Evolutionary conservation across 768 basidiomycete genomes (phyloP).

Genomic region (Russula sp.): DNA sequence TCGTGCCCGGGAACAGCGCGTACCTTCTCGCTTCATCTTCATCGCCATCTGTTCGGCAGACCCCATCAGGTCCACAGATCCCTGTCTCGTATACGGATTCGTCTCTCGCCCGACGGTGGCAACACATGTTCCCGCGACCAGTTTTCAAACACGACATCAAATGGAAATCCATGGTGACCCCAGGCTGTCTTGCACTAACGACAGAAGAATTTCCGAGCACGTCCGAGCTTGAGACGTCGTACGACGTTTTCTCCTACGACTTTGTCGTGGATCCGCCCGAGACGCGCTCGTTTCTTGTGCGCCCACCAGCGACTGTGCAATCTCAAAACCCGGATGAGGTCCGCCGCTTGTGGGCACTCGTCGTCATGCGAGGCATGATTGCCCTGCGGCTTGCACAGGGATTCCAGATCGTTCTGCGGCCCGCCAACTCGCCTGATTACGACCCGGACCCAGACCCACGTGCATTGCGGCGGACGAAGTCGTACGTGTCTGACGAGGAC

Average conservation of each 20-base stretch:
- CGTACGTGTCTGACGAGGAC: slow-evolving; percentile 51
- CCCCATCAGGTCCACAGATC: slow-evolving; percentile 59
- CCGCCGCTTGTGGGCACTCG: slow-evolving; percentile 65
- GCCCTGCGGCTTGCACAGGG: slow-evolving; percentile 88
- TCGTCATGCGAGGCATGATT: slow-evolving; percentile 89
- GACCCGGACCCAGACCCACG: slow-evolving; percentile 29
- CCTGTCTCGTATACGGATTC: slow-evolving; percentile 55
- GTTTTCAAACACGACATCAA: slow-evolving; percentile 81
- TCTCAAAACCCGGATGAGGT: slow-evolving; percentile 47
- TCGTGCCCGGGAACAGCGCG: slow-evolving; percentile 31
- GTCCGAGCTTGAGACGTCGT: slow-evolving; percentile 66
- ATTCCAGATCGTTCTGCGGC: slow-evolving; percentile 81
- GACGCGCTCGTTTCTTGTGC: slow-evolving; percentile 82
- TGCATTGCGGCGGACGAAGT: slow-evolving; percentile 43
- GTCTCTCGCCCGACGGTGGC: slow-evolving; percentile 82
- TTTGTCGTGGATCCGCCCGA: slow-evolving; percentile 80
- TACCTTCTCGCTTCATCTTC: slow-evolving; percentile 35
- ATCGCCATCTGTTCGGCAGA: slow-evolving; percentile 43
- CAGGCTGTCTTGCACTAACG: slow-evolving; percentile 83
- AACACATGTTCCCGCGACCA: slow-evolving; percentile 72
- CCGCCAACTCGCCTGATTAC: slow-evolving; percentile 25
- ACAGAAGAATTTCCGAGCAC: slow-evolving; percentile 80
- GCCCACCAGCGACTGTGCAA: slow-evolving; percentile 41
- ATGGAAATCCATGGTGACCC: slow-evolving; percentile 82
- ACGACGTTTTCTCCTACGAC: slow-evolving; percentile 80